Evolutionary conservation across 441 rosid species (phyloP), one percentile per base, ranked within the genome.

Genomic region (Metrosideros polymorpha): DNA sequence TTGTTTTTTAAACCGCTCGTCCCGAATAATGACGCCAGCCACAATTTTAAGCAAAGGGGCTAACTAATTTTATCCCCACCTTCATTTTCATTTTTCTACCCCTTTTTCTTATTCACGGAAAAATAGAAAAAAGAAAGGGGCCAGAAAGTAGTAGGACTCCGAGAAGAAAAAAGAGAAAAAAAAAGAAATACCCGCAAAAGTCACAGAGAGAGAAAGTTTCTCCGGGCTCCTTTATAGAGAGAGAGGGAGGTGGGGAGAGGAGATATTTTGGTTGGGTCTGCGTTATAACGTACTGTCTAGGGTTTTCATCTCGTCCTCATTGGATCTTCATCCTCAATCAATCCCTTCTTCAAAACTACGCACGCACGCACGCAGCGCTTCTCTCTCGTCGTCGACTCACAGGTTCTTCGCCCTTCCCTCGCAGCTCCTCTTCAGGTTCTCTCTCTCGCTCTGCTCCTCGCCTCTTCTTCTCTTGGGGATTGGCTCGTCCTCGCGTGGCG

Each of bases 311-410:
- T 49, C 47, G 14, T 82, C 42, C 0, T 15, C 79, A 10, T 71
- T 12, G 59, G 86, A 85, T 85, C 87, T 76, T 85, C 71, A 85
- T 85, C 87, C 53, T 85, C 71, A 39, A 59, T 47, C 71, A 6
- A 29, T 54, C 51, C 39, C 55, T 45, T 14, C 30, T 51, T 29
- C 76, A 5, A 47, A 59, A 12, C 57, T 51, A 19, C 32, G 82
- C 57, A 49, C 14, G n/a, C n/a, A n/a, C n/a, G n/a, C n/a, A n/a
- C n/a, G n/a, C 25, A 82, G 55, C 84, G 43, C 79, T 71, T 6
- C 79, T 35, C 45, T 35, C 12, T 22, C 86, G 85, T 56, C 49
- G 32, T 61, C 75, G 15, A 71, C 35, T n/a, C 49, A 27, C 82
- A 59, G 86, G 56, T 47, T 10, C 47, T 22, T 29, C 8, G 24